Evolutionary conservation across 176 grass and related monocot species (phyloP).

Genomic region (Stipa capillata): DNA sequence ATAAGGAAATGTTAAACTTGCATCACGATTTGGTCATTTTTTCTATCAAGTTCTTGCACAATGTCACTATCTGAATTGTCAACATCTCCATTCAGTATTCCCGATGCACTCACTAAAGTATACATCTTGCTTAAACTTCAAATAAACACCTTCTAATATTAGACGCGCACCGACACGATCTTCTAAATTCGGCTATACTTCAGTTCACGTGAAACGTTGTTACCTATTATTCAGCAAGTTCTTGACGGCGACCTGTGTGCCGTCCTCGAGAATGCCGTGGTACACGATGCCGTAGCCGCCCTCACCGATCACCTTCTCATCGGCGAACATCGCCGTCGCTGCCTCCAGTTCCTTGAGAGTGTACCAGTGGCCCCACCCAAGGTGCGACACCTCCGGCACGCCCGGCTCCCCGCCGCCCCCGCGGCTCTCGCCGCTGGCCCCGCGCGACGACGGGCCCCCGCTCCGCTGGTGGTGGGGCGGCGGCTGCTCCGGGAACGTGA

Average conservation of each 20-base stretch:
- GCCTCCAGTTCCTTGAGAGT: conserved; percentile 85
- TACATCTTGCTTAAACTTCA: conserved; percentile 24
- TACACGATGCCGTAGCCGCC: conserved; percentile 96
- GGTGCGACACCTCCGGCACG: conserved; percentile 70
- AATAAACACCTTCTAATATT: conserved; percentile 9
- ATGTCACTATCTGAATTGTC: conserved; percentile 33
- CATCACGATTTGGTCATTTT: background rate
- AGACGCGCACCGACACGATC: conserved; percentile 6
- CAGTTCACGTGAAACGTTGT: background rate
- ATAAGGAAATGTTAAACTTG: background rate
- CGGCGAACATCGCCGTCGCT: conserved; percentile 71
- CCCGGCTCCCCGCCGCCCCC: conserved; percentile 46
- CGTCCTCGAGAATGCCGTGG: conserved; percentile 75
- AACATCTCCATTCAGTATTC: conserved; percentile 17
- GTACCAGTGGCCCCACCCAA: conserved; percentile 96
- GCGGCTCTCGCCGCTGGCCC: conserved; percentile 74
- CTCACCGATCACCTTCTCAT: conserved; percentile 91
- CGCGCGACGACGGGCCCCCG: conserved; percentile 64
- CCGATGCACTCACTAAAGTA: conserved; percentile 1
- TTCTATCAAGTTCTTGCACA: background rate
- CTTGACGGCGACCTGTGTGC: conserved; percentile 79
- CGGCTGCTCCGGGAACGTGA: conserved; percentile 73
- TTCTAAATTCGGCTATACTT: background rate
- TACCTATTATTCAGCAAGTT: conserved; percentile 96
- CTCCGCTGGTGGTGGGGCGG: conserved; percentile 45